Percentiles rank a stretch among this genome's conserved stretches.
phyloP scores from a whole-genome alignment of 306 rosid genomes.

The Cucurbita ficifolia region DNA sequence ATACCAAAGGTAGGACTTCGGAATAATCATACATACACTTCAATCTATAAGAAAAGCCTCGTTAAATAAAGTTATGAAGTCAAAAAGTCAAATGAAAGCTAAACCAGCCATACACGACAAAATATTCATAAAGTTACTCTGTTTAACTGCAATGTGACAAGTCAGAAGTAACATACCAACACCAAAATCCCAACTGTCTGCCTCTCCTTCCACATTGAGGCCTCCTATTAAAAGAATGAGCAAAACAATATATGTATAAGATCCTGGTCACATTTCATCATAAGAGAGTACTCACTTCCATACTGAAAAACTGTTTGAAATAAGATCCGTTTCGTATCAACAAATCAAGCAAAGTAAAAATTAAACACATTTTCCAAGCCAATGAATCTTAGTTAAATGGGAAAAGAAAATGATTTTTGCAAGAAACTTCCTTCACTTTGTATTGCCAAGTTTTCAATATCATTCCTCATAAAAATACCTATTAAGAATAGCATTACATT shows the following conservation, averaged over 20 bases:
- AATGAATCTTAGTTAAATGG: neutral
- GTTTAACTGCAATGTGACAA: constrained; percentile 1
- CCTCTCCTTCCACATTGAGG: constrained; percentile 91
- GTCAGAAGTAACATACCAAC: constrained; percentile 38
- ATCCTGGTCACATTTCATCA: neutral
- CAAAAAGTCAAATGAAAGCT: neutral
- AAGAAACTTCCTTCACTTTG: neutral
- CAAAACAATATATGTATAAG: neutral
- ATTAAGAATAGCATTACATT: neutral
- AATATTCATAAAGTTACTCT: neutral
- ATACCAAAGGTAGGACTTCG: neutral
- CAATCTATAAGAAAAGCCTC: neutral
- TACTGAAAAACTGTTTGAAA: neutral
- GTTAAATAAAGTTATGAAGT: neutral
- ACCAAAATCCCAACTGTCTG: constrained; percentile 93
- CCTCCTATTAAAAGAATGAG: constrained; percentile 42
- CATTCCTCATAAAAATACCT: neutral
- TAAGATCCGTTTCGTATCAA: neutral
- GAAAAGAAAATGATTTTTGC: neutral
- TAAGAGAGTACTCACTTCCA: neutral
- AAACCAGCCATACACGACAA: neutral
- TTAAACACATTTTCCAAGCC: neutral
- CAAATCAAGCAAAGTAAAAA: neutral
- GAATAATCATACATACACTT: neutral
- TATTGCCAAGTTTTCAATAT: neutral